phyloP scores from a whole-genome alignment of 2,329 filamentous ascomycete species.

The Leptographium lundbergii region DNA sequence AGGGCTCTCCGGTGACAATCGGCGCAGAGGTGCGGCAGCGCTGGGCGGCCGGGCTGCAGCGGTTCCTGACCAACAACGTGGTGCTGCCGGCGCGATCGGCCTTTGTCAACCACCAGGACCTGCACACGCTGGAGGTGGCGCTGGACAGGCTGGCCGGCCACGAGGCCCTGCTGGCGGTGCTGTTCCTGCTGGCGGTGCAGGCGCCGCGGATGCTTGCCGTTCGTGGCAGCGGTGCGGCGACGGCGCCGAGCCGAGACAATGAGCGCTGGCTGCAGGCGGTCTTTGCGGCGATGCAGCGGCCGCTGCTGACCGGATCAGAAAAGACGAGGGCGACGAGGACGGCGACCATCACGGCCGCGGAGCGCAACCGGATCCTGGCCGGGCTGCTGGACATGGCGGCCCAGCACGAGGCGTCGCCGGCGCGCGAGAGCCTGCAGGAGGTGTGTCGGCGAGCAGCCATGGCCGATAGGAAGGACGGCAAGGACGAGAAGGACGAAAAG shows the following conservation, averaged over 20 bases:
- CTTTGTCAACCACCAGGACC: slow-evolving; percentile 29
- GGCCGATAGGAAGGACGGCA: not conserved
- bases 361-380: slow-evolving; percentile 13
- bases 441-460: slow-evolving; percentile 22
- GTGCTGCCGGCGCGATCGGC: slow-evolving; percentile 36
- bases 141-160: not conserved
- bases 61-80: slow-evolving; percentile 36
- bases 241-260: slow-evolving; percentile 20
- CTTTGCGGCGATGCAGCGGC: slow-evolving; percentile 20
- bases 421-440: slow-evolving; percentile 26
- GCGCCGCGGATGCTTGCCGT: slow-evolving; percentile 18
- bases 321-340: too few species aligned
- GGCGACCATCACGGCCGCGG: not conserved
- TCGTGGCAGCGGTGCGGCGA: slow-evolving; percentile 22
- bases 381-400: slow-evolving; percentile 21
- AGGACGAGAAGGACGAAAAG: not conserved
- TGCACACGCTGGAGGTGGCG: not conserved
- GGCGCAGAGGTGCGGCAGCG: slow-evolving; percentile 16
- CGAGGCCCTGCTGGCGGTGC: slow-evolving; percentile 25
- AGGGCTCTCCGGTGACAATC: slow-evolving; percentile 3
- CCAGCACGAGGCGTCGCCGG: slow-evolving; percentile 19
- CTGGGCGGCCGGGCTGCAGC: slow-evolving; percentile 35
- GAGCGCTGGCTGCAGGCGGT: slow-evolving; percentile 27
- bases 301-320: slow-evolving; percentile 15
- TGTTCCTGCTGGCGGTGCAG: slow-evolving; percentile 30